phyloP scores from a whole-genome alignment of 2,329 filamentous ascomycete genomes.

The Fusarium sp. region DNA sequence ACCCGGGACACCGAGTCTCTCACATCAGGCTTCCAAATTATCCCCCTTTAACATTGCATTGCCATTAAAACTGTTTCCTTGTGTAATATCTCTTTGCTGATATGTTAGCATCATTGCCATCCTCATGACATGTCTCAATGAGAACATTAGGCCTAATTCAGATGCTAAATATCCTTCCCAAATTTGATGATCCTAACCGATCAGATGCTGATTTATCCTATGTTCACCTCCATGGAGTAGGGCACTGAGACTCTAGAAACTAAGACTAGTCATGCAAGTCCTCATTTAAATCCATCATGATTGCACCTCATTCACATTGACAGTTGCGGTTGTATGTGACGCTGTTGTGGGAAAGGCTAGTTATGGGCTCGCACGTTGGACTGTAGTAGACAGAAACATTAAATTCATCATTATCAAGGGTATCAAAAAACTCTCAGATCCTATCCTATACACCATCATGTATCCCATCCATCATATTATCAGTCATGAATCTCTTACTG shows the following conservation, averaged over 20 bases:
- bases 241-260: background rate
- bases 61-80: background rate
- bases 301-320: background rate
- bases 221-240: background rate
- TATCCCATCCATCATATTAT: slow-evolving; percentile 1
- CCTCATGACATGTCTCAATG: background rate
- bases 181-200: background rate
- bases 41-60: background rate
- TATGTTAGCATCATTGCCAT: background rate
- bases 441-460: slow-evolving; percentile 20
- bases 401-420: background rate
- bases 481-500: slow-evolving; percentile 36
- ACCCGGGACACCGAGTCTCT: background rate
- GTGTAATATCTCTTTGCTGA: background rate
- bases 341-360: background rate
- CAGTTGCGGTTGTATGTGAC: background rate
- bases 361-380: background rate
- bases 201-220: background rate
- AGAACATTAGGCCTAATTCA: background rate
- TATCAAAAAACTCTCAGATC: background rate
- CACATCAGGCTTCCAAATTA: background rate
- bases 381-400: background rate
- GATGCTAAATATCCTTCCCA: background rate
- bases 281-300: background rate
- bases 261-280: background rate